Evolutionary conservation across 2,329 filamentous ascomycete genomes (phyloP), one percentile per base, ranked within the genome.

Genomic region (Fusarium albidum): DNA sequence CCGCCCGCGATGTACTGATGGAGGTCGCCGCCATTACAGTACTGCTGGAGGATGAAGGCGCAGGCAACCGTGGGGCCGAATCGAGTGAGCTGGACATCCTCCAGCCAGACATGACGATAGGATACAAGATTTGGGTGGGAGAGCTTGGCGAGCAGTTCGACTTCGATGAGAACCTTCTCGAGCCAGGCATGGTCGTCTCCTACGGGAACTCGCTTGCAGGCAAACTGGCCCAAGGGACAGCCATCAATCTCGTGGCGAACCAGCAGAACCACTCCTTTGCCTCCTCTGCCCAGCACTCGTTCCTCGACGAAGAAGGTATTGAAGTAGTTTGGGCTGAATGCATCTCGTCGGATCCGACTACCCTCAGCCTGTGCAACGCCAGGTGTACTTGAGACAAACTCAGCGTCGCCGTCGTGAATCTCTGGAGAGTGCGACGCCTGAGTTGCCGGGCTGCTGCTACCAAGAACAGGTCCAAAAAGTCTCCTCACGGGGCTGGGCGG

Each of bases 51-150:
- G 51, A 99, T 99, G 71, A 96, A 99, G 5, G 94, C 92, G 67
- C 94, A 98, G 10, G 92, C 92, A 1, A 99, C 92, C 48, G 86
- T 92, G 1, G 96, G 95, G 0, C 92, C 90, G 71, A 99, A 99
- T 2, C 85, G 88, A 58, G 84, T 94, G 45, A 96, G 84, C 63
- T 89, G 85, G 46, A 89, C 88, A 71, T 97, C 90, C 72, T 99
- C 94, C 13, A 99, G 82, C 95, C 95, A 99, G 27, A 96, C 95
- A 74, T 98, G 95, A 7, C 94, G 89, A 71, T 99, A 99, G 0
- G 93, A 96, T 1, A 99, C 95, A 9, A 99, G 80, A 59, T 99
- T 99, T 51, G 93, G 91, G 69, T 99, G 95, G 0, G 92, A 95
- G 5, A 99, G 83, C 65, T 91, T 90, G 65, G 96, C 92, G 18